These are phyloP conservation scores for Suillus subaureus DNA, from an alignment of 768 basidiomycete species.

Conservation along the genomic window DNA sequence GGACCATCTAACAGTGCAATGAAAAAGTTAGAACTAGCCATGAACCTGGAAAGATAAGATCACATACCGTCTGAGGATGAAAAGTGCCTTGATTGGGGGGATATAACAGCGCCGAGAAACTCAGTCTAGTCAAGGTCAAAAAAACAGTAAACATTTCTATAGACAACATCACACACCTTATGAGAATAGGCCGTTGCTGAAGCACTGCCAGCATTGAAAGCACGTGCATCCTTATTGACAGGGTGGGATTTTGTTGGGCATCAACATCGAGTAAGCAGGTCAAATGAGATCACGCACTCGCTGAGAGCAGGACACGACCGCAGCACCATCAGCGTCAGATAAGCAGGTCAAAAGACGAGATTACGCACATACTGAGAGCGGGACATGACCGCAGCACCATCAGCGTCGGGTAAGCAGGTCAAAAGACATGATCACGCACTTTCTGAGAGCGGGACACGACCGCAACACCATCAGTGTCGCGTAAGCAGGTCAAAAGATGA, in stretches of 20 bases:
- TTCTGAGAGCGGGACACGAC: too few species aligned
- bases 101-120: not conserved
- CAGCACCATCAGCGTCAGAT: too few species aligned
- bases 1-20: not conserved
- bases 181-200: not conserved
- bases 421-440: too few species aligned
- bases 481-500: too few species aligned
- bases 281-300: too few species aligned
- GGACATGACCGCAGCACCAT: too few species aligned
- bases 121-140: not conserved
- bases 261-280: not conserved
- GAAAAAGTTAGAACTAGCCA: not conserved
- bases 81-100: not conserved
- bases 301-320: too few species aligned
- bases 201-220: not conserved
- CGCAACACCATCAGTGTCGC: too few species aligned
- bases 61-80: not conserved
- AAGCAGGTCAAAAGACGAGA: too few species aligned
- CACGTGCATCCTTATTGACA: accelerated
- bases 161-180: not conserved
- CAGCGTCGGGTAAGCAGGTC: too few species aligned
- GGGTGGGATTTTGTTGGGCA: not conserved
- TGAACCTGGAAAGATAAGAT: not conserved
- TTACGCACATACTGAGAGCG: too few species aligned
- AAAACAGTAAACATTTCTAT: not conserved